phyloP scores from a whole-genome alignment of 2,329 filamentous ascomycete species.

The Xylariaceae sp. region DNA sequence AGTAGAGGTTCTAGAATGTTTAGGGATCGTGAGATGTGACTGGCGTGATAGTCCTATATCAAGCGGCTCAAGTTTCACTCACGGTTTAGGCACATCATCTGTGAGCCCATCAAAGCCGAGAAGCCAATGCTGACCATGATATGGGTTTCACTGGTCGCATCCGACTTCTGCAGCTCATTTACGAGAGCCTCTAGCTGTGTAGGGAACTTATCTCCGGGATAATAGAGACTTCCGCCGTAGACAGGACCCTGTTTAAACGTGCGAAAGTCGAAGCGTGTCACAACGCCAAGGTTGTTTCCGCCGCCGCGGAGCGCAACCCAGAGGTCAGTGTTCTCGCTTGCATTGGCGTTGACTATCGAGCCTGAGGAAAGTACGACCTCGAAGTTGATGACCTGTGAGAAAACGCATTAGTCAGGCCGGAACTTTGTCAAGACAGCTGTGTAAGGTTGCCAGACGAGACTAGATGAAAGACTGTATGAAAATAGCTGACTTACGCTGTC shows the following conservation, averaged over 20 bases:
- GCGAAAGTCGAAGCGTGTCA: conserved; percentile 5
- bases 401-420: too few species aligned
- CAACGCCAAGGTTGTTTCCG: conserved; percentile 23
- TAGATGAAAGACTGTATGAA: too few species aligned
- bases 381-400: conserved; percentile 27
- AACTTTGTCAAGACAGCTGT: too few species aligned
- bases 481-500: conserved; percentile 22
- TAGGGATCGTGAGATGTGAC: too few species aligned
- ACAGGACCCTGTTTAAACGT: conserved; percentile 3
- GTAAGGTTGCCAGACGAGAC: too few species aligned
- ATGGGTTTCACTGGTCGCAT: background rate
- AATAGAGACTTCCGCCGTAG: conserved; percentile 1
- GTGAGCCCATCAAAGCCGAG: background rate
- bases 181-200: conserved; percentile 3
- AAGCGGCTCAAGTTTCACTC: background rate
- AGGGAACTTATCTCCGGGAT: background rate
- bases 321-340: conserved; percentile 33
- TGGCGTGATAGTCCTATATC: too few species aligned
- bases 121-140: conserved; percentile 7
- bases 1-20: too few species aligned
- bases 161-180: conserved; percentile 1
- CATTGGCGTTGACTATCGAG: conserved; percentile 35
- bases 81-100: conserved; percentile 1
- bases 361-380: conserved; percentile 40
- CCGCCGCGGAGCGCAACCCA: conserved; percentile 42